Evolutionary conservation across 768 basidiomycete genomes (phyloP).

Genomic region (Hericium rajendrae): DNA sequence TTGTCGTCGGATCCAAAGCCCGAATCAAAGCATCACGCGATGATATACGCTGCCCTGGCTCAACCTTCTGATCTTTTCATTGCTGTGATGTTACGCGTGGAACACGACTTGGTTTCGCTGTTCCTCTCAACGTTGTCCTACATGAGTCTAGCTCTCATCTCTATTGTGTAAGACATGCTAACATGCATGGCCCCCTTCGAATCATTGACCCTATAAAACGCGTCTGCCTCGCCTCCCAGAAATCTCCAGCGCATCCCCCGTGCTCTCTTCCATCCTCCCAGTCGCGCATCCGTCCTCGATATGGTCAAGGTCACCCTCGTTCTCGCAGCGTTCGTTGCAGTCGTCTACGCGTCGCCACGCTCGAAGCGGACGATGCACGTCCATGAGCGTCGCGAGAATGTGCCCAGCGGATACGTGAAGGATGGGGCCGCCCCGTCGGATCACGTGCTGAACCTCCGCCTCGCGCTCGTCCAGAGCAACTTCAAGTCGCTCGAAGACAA

Average conservation of each 20-base stretch:
- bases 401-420: background rate
- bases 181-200: no score
- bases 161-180: no score
- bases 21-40: background rate
- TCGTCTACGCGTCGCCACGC: background rate
- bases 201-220: background rate
- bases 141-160: no score
- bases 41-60: background rate
- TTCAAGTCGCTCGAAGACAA: background rate
- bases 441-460: conserved; percentile 1
- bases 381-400: background rate
- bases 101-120: background rate
- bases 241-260: background rate
- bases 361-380: background rate
- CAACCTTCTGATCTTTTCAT: background rate
- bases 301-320: background rate
- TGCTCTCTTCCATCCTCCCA: background rate
- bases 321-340: background rate
- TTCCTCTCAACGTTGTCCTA: background rate
- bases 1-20: background rate
- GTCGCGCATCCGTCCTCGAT: background rate
- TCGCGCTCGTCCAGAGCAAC: background rate
- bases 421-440: background rate
- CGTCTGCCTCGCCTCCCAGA: background rate
- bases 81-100: background rate